These are phyloP conservation scores for Fomitopsis pinicola DNA, from an alignment of 1,284 basidiomycete genomes.

Conservation along the genomic window DNA sequence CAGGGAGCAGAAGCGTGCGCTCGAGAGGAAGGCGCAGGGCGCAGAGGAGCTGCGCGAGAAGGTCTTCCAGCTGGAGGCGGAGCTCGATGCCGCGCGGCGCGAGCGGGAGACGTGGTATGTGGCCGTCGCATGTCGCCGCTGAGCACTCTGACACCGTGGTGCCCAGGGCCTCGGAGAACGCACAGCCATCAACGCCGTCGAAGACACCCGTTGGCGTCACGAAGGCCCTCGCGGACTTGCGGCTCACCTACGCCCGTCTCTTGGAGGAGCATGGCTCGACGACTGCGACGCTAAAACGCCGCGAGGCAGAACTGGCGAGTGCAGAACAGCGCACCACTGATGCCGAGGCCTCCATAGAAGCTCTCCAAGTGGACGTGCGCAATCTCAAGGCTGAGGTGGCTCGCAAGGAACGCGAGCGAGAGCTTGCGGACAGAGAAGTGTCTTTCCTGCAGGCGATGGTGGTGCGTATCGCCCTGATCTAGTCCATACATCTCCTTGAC, in stretches of 20 bases:
- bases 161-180: conserved; percentile 36
- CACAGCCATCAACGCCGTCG: conserved; percentile 33
- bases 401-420: conserved; percentile 41
- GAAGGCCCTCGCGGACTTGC: conserved; percentile 51
- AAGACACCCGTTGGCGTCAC: conserved; percentile 48
- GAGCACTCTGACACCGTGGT: neutral
- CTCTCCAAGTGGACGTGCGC: conserved; percentile 34
- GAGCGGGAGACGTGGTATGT: conserved; percentile 54
- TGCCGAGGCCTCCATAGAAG: conserved; percentile 28
- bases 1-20: conserved; percentile 65
- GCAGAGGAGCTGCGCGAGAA: conserved; percentile 55
- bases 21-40: conserved; percentile 52
- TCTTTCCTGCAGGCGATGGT: conserved; percentile 60
- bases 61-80: conserved; percentile 55
- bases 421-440: conserved; percentile 55
- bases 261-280: conserved; percentile 63
- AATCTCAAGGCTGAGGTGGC: conserved; percentile 38
- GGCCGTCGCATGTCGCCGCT: neutral
- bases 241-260: conserved; percentile 54
- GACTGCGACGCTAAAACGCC: conserved; percentile 41
- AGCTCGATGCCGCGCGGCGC: conserved; percentile 51
- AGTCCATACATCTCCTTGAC: neutral
- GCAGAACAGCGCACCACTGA: conserved; percentile 33
- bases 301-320: conserved; percentile 46
- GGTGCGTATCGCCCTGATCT: conserved; percentile 33